These are phyloP conservation scores for Isabelozyma rhagii DNA, from an alignment of 805 yeast genomes.

Conservation along the genomic window DNA sequence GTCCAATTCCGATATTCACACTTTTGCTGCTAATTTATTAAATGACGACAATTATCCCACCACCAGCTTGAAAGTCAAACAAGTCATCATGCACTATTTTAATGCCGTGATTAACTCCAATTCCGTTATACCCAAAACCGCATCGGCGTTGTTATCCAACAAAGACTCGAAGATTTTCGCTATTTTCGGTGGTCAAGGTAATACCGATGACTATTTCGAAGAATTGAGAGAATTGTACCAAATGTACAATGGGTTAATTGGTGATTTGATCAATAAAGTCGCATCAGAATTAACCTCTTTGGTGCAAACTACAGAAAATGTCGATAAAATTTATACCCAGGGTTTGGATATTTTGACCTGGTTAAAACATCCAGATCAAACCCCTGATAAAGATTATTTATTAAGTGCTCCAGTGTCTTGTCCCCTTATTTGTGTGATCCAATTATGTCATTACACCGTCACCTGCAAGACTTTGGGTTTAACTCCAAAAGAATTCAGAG, in stretches of 20 bases:
- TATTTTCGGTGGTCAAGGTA: slow-evolving; percentile 98
- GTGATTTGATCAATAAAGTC: slow-evolving; percentile 67
- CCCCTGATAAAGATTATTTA: slow-evolving; percentile 87
- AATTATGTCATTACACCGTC: slow-evolving; percentile 87
- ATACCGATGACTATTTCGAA: slow-evolving; percentile 94
- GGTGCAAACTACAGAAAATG: slow-evolving; percentile 68
- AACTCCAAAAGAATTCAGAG: slow-evolving; percentile 84
- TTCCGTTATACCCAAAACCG: slow-evolving; percentile 17
- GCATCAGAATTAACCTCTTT: slow-evolving; percentile 66
- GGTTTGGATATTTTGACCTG: slow-evolving; percentile 87
- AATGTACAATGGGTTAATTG: slow-evolving; percentile 70
- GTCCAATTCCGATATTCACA: slow-evolving; percentile 68
- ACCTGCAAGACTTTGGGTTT: slow-evolving; percentile 81
- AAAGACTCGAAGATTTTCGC: slow-evolving; percentile 62
- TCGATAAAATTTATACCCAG: slow-evolving; percentile 86
- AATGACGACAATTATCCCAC: slow-evolving; percentile 56
- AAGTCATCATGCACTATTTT: slow-evolving; percentile 75
- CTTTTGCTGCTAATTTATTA: slow-evolving; percentile 73
- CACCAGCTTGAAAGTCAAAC: slow-evolving; percentile 64
- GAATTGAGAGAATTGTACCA: slow-evolving; percentile 85
- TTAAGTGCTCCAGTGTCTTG: slow-evolving; percentile 91
- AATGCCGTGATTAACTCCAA: slow-evolving; percentile 29
- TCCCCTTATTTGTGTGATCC: slow-evolving; percentile 96
- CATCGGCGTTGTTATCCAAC: slow-evolving; percentile 48
- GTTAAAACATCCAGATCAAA: slow-evolving; percentile 79